Conservation (phyloP, 257 asterid species). For the Orobanche coerulescens region DNA sequence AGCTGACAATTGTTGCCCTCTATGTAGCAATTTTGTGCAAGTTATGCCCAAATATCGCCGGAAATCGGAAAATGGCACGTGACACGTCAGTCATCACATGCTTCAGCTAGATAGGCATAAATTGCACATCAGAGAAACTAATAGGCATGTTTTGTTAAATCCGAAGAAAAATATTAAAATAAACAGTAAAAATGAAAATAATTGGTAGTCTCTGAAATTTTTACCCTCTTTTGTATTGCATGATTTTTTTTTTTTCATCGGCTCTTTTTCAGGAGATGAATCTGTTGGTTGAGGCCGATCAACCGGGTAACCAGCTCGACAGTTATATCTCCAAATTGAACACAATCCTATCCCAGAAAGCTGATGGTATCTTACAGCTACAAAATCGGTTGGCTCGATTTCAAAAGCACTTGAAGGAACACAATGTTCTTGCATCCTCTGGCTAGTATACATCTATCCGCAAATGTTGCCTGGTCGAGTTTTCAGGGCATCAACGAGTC, state of each 20-base stretch:
- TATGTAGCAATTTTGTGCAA: too few species aligned
- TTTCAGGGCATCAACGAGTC: constrained; percentile 2
- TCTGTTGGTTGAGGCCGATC: constrained; percentile 90
- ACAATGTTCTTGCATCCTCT: constrained; percentile 75
- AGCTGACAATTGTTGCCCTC: too few species aligned
- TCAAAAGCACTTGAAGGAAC: constrained; percentile 80
- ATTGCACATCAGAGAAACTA: too few species aligned
- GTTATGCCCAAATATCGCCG: too few species aligned
- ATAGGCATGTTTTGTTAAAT: too few species aligned
- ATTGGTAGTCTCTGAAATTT: too few species aligned
- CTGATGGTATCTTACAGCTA: constrained; percentile 70
- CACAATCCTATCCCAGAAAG: constrained; percentile 84
- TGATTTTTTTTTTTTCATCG: not conserved
- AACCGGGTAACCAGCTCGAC: constrained; percentile 87
- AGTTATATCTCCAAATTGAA: constrained; percentile 67
- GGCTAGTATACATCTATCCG: constrained; percentile 34
- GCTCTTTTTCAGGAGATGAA: constrained; percentile 71
- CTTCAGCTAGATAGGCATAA: too few species aligned
- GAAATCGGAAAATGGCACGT: too few species aligned
- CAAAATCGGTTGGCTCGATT: constrained; percentile 82
- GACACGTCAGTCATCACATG: too few species aligned
- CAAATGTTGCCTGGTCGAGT: not conserved
- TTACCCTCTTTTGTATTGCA: too few species aligned
- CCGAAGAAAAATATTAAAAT: too few species aligned
- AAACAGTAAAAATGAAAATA: too few species aligned